phyloP scores from a whole-genome alignment of 192 early-diverging fungal species.

The Oehlia diaphana region DNA sequence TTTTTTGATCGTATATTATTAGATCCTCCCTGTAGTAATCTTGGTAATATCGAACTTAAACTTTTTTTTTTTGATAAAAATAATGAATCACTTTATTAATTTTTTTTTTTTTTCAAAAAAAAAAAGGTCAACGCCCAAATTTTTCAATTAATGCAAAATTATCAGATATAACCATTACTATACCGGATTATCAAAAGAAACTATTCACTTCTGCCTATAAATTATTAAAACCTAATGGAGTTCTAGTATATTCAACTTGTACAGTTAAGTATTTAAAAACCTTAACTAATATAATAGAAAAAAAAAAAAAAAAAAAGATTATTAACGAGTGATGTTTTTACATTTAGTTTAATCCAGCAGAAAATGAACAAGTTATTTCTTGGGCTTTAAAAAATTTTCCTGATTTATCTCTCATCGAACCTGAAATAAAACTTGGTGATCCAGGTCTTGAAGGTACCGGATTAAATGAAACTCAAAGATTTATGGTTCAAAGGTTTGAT shows the following conservation, averaged over 20 bases:
- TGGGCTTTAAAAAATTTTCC: neutral
- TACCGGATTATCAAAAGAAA: constrained; percentile 24
- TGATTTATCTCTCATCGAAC: constrained; percentile 9
- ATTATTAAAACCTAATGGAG: constrained; percentile 13
- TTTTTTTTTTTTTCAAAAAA: too few relatives aligned
- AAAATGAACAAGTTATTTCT: constrained; percentile 22
- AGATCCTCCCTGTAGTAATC: constrained; percentile 27
- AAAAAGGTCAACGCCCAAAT: too few relatives aligned
- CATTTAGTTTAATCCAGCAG: constrained; percentile 19
- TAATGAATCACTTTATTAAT: too few relatives aligned
- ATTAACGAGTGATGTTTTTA: too few relatives aligned
- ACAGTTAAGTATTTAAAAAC: constrained; percentile 13
- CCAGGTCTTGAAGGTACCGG: neutral
- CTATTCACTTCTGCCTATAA: constrained; percentile 13
- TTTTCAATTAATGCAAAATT: neutral
- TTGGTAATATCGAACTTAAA: neutral
- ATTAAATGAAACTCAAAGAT: neutral
- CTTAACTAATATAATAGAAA: too few relatives aligned
- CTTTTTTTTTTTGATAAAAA: too few relatives aligned
- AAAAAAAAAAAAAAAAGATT: too few relatives aligned
- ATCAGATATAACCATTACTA: neutral
- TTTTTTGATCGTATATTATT: constrained; percentile 25
- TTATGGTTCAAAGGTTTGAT: constrained; percentile 25
- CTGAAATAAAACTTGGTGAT: constrained; percentile 14
- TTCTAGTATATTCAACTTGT: constrained; percentile 27